These are phyloP conservation scores for Mucor lusitanicus DNA, from an alignment of 371 early-diverging fungal species.

Conservation along the genomic window DNA sequence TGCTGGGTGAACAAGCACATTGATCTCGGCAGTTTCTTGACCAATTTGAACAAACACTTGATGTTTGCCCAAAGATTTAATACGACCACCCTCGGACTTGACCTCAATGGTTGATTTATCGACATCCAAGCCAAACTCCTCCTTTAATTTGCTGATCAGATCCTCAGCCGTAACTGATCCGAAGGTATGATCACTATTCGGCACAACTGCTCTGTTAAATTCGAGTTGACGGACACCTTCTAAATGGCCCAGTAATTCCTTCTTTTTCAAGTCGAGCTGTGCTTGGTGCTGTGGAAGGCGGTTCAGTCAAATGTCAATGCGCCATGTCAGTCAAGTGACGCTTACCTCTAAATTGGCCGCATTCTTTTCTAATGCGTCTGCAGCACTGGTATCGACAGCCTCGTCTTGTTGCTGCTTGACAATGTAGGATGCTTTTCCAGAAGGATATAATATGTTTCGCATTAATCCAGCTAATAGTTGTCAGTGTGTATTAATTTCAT, in stretches of 20 bases:
- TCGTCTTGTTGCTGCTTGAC: conserved; percentile 12
- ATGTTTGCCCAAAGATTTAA: conserved; percentile 49
- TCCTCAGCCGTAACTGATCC: conserved; percentile 58
- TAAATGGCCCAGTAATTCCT: conserved; percentile 23
- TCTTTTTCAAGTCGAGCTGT: conserved; percentile 13
- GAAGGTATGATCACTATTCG: conserved; percentile 45
- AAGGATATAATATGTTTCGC: conserved; percentile 52
- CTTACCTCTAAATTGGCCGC: background rate
- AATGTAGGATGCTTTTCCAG: conserved; percentile 45
- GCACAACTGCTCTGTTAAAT: conserved; percentile 48
- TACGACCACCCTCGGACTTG: conserved; percentile 44
- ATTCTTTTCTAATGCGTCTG: background rate
- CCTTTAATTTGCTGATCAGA: conserved; percentile 38
- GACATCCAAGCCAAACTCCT: conserved; percentile 35
- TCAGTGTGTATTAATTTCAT: background rate
- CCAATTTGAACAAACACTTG: conserved; percentile 30
- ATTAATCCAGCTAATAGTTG: conserved; percentile 57
- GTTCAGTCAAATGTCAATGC: background rate
- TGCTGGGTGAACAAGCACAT: conserved; percentile 33
- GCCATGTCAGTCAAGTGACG: background rate
- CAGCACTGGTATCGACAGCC: background rate
- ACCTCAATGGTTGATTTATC: conserved; percentile 42
- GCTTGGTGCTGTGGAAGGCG: background rate
- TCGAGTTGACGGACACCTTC: conserved; percentile 23
- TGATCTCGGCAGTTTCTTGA: conserved; percentile 25